Evolutionary conservation across 495 filamentous ascomycete species (phyloP).

Genomic region (Neurospora sp.): DNA sequence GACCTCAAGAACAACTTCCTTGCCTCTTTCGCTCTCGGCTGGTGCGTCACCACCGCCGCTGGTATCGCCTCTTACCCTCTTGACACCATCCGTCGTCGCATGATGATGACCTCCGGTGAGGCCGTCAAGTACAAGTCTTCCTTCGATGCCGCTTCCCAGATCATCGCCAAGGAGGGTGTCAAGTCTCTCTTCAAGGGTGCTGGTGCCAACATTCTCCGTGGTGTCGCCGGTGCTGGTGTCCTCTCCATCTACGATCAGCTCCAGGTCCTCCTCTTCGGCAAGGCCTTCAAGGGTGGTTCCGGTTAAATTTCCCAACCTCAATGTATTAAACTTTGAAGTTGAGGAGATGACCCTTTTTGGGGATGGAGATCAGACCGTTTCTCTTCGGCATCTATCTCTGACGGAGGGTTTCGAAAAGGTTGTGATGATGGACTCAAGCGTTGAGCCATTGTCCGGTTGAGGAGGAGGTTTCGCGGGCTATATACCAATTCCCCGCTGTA

Average conservation of each 20-base stretch:
- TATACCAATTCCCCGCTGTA: slow-evolving; percentile 39
- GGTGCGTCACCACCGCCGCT: slow-evolving; percentile 98
- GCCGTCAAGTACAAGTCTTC: slow-evolving; percentile 99
- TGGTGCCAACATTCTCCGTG: slow-evolving; percentile 99
- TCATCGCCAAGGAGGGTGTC: slow-evolving; percentile 92
- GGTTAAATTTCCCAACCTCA: slow-evolving; percentile 47
- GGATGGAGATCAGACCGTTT: slow-evolving; percentile 25
- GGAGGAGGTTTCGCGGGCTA: slow-evolving; percentile 3
- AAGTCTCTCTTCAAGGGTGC: slow-evolving; percentile 99
- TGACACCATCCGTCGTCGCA: slow-evolving; percentile 98
- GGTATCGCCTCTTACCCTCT: slow-evolving; percentile 99
- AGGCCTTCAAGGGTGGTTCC: slow-evolving; percentile 93
- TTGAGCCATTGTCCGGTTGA: neutral
- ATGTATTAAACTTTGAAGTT: slow-evolving; percentile 19
- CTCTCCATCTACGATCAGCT: slow-evolving; percentile 99
- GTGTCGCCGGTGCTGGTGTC: slow-evolving; percentile 99
- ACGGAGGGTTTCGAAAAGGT: slow-evolving; percentile 1
- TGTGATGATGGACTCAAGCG: neutral
- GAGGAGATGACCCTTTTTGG: slow-evolving; percentile 22
- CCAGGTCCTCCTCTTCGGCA: slow-evolving; percentile 97
- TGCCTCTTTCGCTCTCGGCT: slow-evolving; percentile 96
- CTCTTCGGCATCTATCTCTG: neutral
- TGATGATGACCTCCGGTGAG: slow-evolving; percentile 98
- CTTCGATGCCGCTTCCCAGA: slow-evolving; percentile 88
- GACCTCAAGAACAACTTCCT: slow-evolving; percentile 95